These are phyloP conservation scores for Geotrichum histeridarum DNA, from an alignment of 1,139 yeast species.

Conservation along the genomic window DNA sequence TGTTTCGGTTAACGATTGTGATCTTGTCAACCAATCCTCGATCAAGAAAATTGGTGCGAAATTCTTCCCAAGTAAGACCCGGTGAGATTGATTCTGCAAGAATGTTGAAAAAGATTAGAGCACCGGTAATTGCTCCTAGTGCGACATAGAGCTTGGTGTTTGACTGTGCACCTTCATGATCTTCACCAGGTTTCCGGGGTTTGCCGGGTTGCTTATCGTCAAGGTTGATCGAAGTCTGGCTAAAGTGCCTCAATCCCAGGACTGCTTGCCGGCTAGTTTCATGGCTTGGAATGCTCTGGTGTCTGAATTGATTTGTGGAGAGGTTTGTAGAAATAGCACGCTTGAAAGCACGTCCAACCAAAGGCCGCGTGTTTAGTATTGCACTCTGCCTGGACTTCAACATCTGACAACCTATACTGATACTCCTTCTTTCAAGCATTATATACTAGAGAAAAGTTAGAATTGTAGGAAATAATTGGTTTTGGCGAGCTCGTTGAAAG, in stretches of 20 bases:
- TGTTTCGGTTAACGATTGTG: constrained; percentile 66
- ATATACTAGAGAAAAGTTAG: no score
- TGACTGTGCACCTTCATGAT: constrained; percentile 3
- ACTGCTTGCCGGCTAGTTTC: neutral
- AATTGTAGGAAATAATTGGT: no score
- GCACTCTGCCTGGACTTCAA: no score
- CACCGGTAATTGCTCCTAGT: constrained; percentile 7
- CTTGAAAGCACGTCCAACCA: neutral
- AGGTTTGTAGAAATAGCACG: neutral
- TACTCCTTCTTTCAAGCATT: no score
- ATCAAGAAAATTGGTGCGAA: constrained; percentile 73
- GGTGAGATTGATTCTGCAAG: constrained; percentile 16
- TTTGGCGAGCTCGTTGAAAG: no score
- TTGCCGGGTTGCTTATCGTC: neutral
- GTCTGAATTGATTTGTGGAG: neutral
- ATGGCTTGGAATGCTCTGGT: neutral
- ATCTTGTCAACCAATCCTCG: constrained; percentile 76
- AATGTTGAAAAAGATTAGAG: constrained; percentile 12
- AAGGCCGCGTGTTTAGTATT: neutral
- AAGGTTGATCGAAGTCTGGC: neutral
- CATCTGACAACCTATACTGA: no score
- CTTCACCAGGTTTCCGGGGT: neutral
- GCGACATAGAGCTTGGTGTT: constrained; percentile 1
- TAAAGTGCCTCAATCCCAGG: neutral
- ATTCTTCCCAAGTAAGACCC: constrained; percentile 79